Conservation (phyloP, 805 yeast species). For the Metschnikowia gelsemii region DNA sequence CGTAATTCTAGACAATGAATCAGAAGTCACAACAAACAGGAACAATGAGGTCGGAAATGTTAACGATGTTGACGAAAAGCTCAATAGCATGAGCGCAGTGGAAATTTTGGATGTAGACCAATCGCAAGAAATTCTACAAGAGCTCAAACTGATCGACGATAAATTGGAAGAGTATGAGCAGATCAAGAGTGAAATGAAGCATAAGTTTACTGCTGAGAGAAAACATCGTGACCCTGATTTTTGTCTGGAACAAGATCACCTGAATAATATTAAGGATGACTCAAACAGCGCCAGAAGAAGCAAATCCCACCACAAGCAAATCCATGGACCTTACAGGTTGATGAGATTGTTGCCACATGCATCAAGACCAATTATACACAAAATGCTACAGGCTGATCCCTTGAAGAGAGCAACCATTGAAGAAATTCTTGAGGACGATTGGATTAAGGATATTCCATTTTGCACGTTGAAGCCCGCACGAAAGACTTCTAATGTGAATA, state of each 20-base stretch:
- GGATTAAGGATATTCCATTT: slow-evolving; percentile 62
- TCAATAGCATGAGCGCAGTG: slow-evolving; percentile 21
- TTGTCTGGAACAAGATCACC: slow-evolving; percentile 9
- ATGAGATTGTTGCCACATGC: slow-evolving; percentile 83
- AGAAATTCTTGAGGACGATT: slow-evolving; percentile 65
- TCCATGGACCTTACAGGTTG: slow-evolving; percentile 80
- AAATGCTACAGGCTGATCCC: slow-evolving; percentile 64
- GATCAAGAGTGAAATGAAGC: slow-evolving; percentile 36
- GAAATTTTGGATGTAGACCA: slow-evolving; percentile 36
- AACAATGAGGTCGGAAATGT: slow-evolving; percentile 13
- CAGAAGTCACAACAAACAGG: no score
- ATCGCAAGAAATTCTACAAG: slow-evolving; percentile 31
- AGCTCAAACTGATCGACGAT: slow-evolving; percentile 38
- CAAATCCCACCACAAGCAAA: slow-evolving; percentile 48
- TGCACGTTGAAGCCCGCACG: slow-evolving; percentile 49
- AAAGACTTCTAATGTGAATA: slow-evolving; percentile 23
- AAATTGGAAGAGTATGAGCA: slow-evolving; percentile 39
- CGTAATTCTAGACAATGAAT: no score
- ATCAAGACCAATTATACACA: slow-evolving; percentile 69
- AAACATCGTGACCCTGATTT: slow-evolving; percentile 10
- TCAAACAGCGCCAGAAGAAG: slow-evolving; percentile 27
- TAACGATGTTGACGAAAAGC: slow-evolving; percentile 20
- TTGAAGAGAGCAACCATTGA: slow-evolving; percentile 60
- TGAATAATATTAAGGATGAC: slow-evolving; percentile 8
- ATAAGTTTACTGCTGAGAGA: slow-evolving; percentile 26